Evolutionary conservation across 2,329 filamentous ascomycete species (phyloP).

Genomic region (Xenoacremonium recifei): DNA sequence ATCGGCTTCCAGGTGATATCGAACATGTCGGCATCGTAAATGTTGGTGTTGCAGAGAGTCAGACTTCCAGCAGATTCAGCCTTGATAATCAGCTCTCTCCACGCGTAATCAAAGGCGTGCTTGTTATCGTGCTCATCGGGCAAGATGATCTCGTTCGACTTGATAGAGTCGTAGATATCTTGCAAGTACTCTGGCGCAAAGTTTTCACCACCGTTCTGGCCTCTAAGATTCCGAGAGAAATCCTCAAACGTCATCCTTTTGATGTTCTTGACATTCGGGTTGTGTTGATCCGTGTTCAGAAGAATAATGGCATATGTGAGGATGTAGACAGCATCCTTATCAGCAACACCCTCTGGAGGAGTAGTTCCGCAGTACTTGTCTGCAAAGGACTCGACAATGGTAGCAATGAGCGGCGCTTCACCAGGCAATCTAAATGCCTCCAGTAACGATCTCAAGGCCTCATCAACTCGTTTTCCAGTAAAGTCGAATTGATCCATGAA

Average conservation of each 20-base stretch:
- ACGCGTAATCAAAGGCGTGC: slow-evolving; percentile 94
- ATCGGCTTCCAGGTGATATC: slow-evolving; percentile 93
- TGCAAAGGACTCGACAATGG: slow-evolving; percentile 84
- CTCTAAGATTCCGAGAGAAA: slow-evolving; percentile 86
- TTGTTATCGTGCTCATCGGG: slow-evolving; percentile 97
- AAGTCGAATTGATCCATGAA: slow-evolving; percentile 92
- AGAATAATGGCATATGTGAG: slow-evolving; percentile 96
- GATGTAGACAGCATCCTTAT: slow-evolving; percentile 86
- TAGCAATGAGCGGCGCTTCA: slow-evolving; percentile 88
- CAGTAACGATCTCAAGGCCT: slow-evolving; percentile 82
- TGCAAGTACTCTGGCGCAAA: slow-evolving; percentile 82
- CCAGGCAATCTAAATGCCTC: slow-evolving; percentile 92
- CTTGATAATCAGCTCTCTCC: slow-evolving; percentile 91
- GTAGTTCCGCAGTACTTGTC: slow-evolving; percentile 76
- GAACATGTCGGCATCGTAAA: slow-evolving; percentile 98
- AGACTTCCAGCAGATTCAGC: slow-evolving; percentile 73
- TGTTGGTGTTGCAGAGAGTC: slow-evolving; percentile 81
- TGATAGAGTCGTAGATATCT: slow-evolving; percentile 88
- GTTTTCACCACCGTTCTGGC: slow-evolving; percentile 81
- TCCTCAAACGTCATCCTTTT: slow-evolving; percentile 83
- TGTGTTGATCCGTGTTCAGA: slow-evolving; percentile 96
- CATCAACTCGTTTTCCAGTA: slow-evolving; percentile 79
- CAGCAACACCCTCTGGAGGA: slow-evolving; percentile 71
- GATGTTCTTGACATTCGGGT: slow-evolving; percentile 76
- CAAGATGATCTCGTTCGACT: slow-evolving; percentile 89